Percentiles rank a stretch among this genome's conserved stretches.
Evolutionary conservation across 2,329 filamentous ascomycete species (phyloP).

Genomic region (Clonostachys sp.): DNA sequence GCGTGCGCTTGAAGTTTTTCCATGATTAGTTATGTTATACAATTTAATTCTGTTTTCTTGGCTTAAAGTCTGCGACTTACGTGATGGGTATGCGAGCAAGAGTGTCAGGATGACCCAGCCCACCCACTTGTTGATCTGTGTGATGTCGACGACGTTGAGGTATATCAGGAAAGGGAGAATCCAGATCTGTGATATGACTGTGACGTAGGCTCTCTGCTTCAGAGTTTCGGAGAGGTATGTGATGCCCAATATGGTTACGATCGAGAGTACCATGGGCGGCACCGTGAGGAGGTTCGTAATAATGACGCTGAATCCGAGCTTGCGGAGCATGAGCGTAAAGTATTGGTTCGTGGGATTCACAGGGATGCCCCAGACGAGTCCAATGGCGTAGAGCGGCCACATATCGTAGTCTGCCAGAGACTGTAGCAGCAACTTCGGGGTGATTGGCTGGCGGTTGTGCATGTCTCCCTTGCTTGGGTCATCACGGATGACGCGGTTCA

Average conservation of each 20-base stretch:
- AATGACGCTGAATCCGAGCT: constrained; percentile 32
- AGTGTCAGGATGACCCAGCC: constrained; percentile 33
- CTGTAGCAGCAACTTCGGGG: constrained; percentile 35
- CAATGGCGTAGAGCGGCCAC: constrained; percentile 43
- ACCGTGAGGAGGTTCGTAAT: constrained; percentile 60
- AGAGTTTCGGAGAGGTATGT: constrained; percentile 23
- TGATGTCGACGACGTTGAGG: constrained; percentile 36
- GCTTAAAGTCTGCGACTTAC: not conserved
- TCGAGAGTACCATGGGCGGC: constrained; percentile 39
- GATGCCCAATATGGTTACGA: not conserved
- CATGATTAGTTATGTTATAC: not conserved
- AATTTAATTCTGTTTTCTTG: too few species aligned
- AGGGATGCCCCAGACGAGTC: constrained; percentile 10
- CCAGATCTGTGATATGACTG: constrained; percentile 53
- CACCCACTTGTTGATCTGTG: constrained; percentile 23
- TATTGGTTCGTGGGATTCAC: constrained; percentile 14
- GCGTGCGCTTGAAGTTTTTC: not conserved
- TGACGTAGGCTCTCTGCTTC: constrained; percentile 16
- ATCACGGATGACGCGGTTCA: not conserved
- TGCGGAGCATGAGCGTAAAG: constrained; percentile 13
- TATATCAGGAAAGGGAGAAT: constrained; percentile 49
- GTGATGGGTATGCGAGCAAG: constrained; percentile 28
- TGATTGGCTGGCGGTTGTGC: constrained; percentile 48
- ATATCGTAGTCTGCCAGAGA: constrained; percentile 47
- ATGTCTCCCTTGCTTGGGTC: constrained; percentile 45